Conservation (phyloP, 176 grass and related monocot species). For the Cymbopogon citratus region DNA sequence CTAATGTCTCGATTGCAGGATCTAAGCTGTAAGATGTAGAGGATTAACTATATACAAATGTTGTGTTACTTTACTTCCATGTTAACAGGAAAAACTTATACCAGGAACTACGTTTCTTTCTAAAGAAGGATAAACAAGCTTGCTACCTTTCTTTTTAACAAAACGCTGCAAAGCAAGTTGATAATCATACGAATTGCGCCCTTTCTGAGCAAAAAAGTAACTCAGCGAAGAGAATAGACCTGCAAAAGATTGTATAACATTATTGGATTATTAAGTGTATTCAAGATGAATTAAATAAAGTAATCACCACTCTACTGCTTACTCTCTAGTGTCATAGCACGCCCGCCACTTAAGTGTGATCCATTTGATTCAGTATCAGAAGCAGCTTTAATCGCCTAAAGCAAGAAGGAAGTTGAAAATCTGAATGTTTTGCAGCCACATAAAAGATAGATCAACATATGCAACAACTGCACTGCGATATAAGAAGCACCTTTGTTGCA, state of each 20-base stretch:
- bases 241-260: constrained; percentile 30
- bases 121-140: background rate
- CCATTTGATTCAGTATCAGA: constrained; percentile 66
- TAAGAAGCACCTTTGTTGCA: constrained; percentile 68
- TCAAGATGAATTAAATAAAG: constrained; percentile 14
- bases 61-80: background rate
- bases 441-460: constrained; percentile 12
- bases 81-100: background rate
- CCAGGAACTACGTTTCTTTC: background rate
- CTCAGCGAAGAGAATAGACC: constrained; percentile 89
- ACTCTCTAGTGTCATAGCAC: constrained; percentile 74
- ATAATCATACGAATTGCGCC: constrained; percentile 63
- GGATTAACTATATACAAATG: background rate
- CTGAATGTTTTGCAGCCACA: background rate
- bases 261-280: constrained; percentile 21
- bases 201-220: constrained; percentile 63
- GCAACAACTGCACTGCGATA: background rate
- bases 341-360: constrained; percentile 56
- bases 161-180: constrained; percentile 81
- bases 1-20: background rate
- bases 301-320: constrained; percentile 10
- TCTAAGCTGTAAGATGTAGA: background rate
- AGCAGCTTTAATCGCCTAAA: constrained; percentile 86
- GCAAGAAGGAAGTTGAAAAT: background rate
- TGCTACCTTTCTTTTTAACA: constrained; percentile 68